Percentiles rank a stretch among this genome's conserved stretches.
Conservation (phyloP, 805 yeast genomes). For the Candida patagonica region DNA sequence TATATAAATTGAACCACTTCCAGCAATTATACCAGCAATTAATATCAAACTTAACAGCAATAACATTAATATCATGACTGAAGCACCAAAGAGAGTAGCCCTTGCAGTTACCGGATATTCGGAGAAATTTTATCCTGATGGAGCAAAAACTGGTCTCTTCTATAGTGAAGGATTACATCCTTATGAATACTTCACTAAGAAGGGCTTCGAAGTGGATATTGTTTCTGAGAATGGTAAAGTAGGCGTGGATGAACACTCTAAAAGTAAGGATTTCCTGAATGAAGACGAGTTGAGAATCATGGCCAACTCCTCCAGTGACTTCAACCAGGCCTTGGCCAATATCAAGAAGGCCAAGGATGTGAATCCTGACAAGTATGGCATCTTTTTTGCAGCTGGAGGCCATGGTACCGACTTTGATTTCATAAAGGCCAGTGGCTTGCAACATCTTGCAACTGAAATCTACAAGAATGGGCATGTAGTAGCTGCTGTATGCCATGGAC, state of each 20-base stretch:
- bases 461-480: constrained; percentile 46
- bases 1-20: too few species aligned
- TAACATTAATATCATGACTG: not conserved
- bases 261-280: constrained; percentile 31
- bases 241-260: constrained; percentile 52
- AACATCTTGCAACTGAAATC: constrained; percentile 37
- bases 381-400: constrained; percentile 58
- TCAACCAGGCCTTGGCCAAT: constrained; percentile 31
- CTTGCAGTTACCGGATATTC: constrained; percentile 16
- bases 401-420: constrained; percentile 55
- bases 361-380: constrained; percentile 39
- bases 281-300: constrained; percentile 37
- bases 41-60: too few species aligned
- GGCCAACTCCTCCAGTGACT: constrained; percentile 33
- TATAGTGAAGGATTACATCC: constrained; percentile 55
- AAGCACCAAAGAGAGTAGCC: constrained; percentile 10
- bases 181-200: constrained; percentile 36
- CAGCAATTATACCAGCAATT: too few species aligned
- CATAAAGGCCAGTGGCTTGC: constrained; percentile 42
- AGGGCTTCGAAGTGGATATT: constrained; percentile 46
- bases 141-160: constrained; percentile 52
- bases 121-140: constrained; percentile 44
- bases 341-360: constrained; percentile 42
- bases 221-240: constrained; percentile 50
- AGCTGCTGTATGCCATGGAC: constrained; percentile 63